These are phyloP conservation scores for Teunomyces atbi DNA, from an alignment of 805 yeast species.

Conservation along the genomic window DNA sequence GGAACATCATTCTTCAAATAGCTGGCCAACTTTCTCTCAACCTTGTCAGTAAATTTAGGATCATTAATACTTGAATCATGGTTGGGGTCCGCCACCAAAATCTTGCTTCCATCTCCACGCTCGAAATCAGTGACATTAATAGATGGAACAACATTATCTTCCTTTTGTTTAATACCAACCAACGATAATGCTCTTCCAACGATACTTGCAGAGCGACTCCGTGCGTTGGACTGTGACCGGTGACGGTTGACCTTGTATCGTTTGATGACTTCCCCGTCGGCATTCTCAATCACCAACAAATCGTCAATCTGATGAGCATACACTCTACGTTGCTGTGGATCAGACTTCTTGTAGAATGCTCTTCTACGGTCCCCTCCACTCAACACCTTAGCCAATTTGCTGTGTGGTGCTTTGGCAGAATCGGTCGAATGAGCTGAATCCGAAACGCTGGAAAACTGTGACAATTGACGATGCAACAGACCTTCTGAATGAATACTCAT, in stretches of 20 bases:
- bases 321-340: conserved; percentile 37
- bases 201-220: conserved; percentile 36
- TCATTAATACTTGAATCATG: conserved; percentile 12
- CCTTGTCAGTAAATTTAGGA: conserved; percentile 12
- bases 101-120: not conserved
- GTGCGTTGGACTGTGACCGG: conserved; percentile 3
- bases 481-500: conserved; percentile 39
- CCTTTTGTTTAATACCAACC: conserved; percentile 48
- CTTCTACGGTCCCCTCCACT: conserved; percentile 15
- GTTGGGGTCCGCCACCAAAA: conserved; percentile 13
- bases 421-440: conserved; percentile 16
- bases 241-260: conserved; percentile 72
- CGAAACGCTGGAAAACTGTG: conserved; percentile 33
- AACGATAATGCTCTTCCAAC: conserved; percentile 49
- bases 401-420: not conserved
- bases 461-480: conserved; percentile 37
- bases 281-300: conserved; percentile 78
- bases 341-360: conserved; percentile 30
- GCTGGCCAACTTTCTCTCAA: conserved; percentile 17
- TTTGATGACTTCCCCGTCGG: conserved; percentile 87
- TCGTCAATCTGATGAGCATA: conserved; percentile 81
- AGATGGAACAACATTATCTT: conserved; percentile 8
- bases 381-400: conserved; percentile 5
- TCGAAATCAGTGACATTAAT: conserved; percentile 6
- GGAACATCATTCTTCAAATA: conserved; percentile 10